phyloP scores from a whole-genome alignment of 805 yeast species.

The Kluyveromyces lactis region DNA sequence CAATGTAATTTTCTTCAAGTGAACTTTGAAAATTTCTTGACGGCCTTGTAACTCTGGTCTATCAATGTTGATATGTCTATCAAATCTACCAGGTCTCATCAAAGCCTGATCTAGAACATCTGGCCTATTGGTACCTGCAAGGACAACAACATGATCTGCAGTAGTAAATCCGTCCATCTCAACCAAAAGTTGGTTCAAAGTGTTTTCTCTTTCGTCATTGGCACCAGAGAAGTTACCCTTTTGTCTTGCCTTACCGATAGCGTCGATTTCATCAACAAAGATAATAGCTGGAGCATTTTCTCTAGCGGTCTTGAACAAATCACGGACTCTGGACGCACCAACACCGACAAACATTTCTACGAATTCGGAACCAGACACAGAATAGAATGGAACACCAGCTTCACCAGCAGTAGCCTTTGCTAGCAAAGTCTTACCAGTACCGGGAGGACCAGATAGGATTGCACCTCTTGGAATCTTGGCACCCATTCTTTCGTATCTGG shows the following conservation, averaged over 20 bases:
- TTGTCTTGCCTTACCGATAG: conserved; percentile 81
- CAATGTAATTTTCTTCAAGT: conserved; percentile 52
- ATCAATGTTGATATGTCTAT: conserved; percentile 80
- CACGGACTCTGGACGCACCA: conserved; percentile 92
- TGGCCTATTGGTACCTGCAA: conserved; percentile 92
- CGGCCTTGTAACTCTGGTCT: conserved; percentile 86
- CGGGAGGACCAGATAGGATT: conserved; percentile 89
- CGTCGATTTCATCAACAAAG: conserved; percentile 92
- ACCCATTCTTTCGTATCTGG: conserved; percentile 77
- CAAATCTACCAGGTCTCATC: conserved; percentile 92
- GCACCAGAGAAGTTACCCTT: conserved; percentile 70
- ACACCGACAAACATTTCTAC: conserved; percentile 98
- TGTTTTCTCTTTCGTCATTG: conserved; percentile 89
- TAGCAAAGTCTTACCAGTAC: conserved; percentile 89
- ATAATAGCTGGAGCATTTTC: conserved; percentile 85
- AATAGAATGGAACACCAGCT: conserved; percentile 87
- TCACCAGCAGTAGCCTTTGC: conserved; percentile 97
- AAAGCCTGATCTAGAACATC: conserved; percentile 86
- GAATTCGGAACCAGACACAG: conserved; percentile 90
- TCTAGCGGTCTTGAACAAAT: conserved; percentile 81
- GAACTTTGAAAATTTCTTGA: conserved; percentile 77
- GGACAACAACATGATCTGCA: conserved; percentile 84
- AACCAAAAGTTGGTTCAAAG: conserved; percentile 83
- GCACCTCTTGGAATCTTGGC: conserved; percentile 97
- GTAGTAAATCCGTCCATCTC: conserved; percentile 93